Conservation (phyloP, 306 rosid genomes). For the Vachellia collinsii region DNA sequence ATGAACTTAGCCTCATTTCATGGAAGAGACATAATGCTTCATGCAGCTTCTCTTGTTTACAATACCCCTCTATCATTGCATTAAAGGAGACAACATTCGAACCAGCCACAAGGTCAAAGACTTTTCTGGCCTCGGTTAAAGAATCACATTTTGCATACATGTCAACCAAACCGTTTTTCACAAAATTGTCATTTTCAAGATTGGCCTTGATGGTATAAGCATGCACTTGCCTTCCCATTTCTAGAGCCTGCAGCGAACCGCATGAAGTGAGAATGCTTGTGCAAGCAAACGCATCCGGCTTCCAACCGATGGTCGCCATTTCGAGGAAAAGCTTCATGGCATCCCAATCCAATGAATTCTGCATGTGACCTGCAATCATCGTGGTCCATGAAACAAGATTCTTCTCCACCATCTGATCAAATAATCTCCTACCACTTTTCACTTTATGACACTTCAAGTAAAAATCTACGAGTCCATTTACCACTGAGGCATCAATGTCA, state of each 20-base stretch:
- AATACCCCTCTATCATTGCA: conserved; percentile 94
- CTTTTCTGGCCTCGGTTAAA: conserved; percentile 67
- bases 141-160: conserved; percentile 89
- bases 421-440: conserved; percentile 55
- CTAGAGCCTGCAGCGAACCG: conserved; percentile 65
- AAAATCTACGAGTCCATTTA: conserved; percentile 77
- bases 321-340: conserved; percentile 66
- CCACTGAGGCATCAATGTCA: conserved; percentile 68
- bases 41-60: conserved; percentile 56
- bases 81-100: conserved; percentile 75
- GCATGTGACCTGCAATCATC: conserved; percentile 92
- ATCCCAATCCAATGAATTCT: conserved; percentile 70
- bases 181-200: conserved; percentile 70
- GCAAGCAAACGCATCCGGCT: conserved; percentile 76
- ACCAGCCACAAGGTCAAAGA: conserved; percentile 57
- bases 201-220: conserved; percentile 65
- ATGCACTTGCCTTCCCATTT: conserved; percentile 80
- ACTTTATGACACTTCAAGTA: conserved; percentile 79
- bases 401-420: conserved; percentile 54
- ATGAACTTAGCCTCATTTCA: conserved; percentile 62
- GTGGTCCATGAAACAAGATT: conserved; percentile 88
- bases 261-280: conserved; percentile 86
- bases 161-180: conserved; percentile 83
- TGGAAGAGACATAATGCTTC: conserved; percentile 71
- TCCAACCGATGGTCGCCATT: conserved; percentile 66